Conservation (phyloP, 2,329 filamentous ascomycete genomes). For the Sporothrix euskadiensis region DNA sequence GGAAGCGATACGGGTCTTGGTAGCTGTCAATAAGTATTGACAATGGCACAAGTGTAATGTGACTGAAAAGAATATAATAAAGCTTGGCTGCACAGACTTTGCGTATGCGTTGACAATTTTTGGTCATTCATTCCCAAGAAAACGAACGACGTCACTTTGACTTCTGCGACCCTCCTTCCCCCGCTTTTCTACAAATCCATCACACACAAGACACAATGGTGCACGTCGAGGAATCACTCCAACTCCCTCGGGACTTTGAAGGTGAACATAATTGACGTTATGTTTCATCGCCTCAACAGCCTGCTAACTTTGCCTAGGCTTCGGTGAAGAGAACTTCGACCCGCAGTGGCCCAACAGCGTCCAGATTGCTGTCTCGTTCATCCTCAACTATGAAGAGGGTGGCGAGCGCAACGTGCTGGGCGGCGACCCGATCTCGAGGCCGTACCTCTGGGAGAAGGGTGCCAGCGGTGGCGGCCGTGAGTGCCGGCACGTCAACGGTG, state of each 20-base stretch:
- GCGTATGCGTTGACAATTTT: not conserved
- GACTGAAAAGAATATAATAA: not conserved
- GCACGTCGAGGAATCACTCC: constrained; percentile 29
- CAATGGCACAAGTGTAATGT: too few species aligned
- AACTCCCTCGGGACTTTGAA: constrained; percentile 35
- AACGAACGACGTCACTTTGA: too few species aligned
- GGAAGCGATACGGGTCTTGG: not conserved
- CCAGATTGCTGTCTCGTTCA: constrained; percentile 43
- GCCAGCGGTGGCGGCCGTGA: constrained; percentile 25
- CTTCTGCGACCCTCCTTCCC: not conserved
- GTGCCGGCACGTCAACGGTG: constrained; percentile 31
- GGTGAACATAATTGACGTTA: constrained; percentile 24
- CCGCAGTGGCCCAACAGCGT: constrained; percentile 42
- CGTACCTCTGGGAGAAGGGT: constrained; percentile 32
- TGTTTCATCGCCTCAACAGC: not conserved
- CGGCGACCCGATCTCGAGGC: constrained; percentile 35
- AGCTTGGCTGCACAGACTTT: not conserved
- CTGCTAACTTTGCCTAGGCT: constrained; percentile 26
- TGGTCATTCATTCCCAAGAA: not conserved
- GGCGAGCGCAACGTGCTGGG: constrained; percentile 36
- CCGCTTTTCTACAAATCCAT: not conserved
- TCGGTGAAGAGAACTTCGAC: constrained; percentile 31
- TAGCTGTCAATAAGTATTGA: too few species aligned
- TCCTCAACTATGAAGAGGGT: constrained; percentile 43
- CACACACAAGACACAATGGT: constrained; percentile 24